Evolutionary conservation across 2,329 filamentous ascomycete genomes (phyloP), one percentile per base, ranked within the genome.

Genomic region (Clarireedia homoeocarpa): DNA sequence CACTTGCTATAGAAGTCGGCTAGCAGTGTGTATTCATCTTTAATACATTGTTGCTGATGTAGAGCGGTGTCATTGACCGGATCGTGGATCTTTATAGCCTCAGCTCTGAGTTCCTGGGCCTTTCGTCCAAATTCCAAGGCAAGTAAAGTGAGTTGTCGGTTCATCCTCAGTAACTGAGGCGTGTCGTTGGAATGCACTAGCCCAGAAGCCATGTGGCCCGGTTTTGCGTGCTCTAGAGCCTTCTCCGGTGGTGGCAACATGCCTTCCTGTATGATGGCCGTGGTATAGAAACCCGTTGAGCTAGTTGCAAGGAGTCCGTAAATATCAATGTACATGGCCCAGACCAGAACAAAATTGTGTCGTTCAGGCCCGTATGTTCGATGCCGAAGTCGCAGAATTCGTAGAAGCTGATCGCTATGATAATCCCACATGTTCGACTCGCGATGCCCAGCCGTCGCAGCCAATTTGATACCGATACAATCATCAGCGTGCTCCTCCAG

Each of bases 261-360:
- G 57, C 76, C 72, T 58, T 75, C 68, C 50, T 74, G 71, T 30
- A 59, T 48, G 9, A 79, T 65, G 58, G 77, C 71, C n/a, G 71
- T 70, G 6, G 78, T 69, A 63, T 80, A 79, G 14, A 75, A 73
- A 48, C 79, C 78, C 0, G 67, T 72, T 2, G 78, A 77, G 44
- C 73, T 74, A 12, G 76, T 78, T 53, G 77, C 76, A 48, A 83
- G 64, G 34, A 80, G 72, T 14, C 77, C 77, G 60, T 81, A 76
- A n/a, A 80, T 69, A 61, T 83, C 80, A 46, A 83, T 74, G 55
- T 73, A 73, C 61, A 75, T 76, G 39, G 80, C 73, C 66, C 73
- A 75, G 77, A 79, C 81, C 15, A 81, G 65, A 5, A 82, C 71
- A 60, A 77, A 78, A 2, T 75, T 74, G 57, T 75, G 76, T 27